Conservation (phyloP, 164 flowering plant species). For the Umbellularia californica region DNA sequence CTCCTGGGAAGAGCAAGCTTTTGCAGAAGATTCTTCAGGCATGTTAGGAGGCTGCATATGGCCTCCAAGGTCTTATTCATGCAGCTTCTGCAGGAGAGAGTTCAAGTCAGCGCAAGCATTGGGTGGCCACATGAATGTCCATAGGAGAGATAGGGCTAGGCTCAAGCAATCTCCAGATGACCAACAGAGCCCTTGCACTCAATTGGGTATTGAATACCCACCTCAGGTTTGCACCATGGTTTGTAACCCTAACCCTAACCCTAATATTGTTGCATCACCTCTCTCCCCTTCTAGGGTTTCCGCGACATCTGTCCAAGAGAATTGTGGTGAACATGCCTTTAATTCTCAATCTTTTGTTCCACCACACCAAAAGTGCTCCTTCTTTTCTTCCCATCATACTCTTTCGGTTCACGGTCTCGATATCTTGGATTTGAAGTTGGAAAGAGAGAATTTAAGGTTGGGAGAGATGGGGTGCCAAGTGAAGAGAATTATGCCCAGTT, state of each 20-base stretch:
- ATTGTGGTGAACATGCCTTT: conserved; percentile 11
- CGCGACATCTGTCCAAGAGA: conserved; percentile 16
- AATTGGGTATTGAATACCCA: conserved; percentile 27
- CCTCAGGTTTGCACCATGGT: conserved; percentile 32
- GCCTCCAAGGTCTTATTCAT: conserved; percentile 92
- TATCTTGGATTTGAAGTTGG: conserved; percentile 73
- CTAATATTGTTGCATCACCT: conserved; percentile 20
- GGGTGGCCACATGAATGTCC: conserved; percentile 93
- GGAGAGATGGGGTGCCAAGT: conserved; percentile 14
- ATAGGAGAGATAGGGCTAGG: conserved; percentile 79
- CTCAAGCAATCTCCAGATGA: conserved; percentile 49
- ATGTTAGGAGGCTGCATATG: conserved; percentile 72
- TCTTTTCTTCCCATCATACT: conserved; percentile 18
- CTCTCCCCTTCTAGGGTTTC: conserved; percentile 42
- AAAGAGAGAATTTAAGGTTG: conserved; percentile 32
- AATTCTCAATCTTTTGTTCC: conserved; percentile 20
- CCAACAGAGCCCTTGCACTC: conserved; percentile 16
- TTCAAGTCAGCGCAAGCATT: conserved; percentile 91
- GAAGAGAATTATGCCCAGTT: conserved; percentile 24
- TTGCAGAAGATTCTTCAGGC: conserved; percentile 82
- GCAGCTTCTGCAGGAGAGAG: conserved; percentile 80
- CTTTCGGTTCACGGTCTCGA: conserved; percentile 28
- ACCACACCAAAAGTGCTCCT: conserved; percentile 15
- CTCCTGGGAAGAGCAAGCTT: conserved; percentile 94
- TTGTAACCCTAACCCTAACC: conserved; percentile 36